Conservation (phyloP, 257 asterid genomes). For the Solanum appendiculatum region DNA sequence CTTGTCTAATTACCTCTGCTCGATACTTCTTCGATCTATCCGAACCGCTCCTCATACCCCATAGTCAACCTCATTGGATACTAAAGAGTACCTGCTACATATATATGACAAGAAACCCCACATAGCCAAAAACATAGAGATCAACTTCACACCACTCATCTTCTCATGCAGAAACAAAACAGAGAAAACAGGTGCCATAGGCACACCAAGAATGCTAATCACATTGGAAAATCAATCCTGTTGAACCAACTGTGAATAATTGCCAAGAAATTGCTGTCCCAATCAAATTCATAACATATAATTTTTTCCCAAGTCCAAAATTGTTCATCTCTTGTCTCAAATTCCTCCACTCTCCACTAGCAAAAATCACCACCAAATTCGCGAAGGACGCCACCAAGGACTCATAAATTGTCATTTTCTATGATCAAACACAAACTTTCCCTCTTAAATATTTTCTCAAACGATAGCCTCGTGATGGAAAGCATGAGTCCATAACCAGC, state of each 20-base stretch:
- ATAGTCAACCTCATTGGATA: not conserved
- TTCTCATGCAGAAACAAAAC: slow-evolving; percentile 41
- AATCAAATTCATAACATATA: slow-evolving; percentile 19
- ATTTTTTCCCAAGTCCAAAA: slow-evolving; percentile 15
- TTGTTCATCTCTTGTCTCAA: slow-evolving; percentile 24
- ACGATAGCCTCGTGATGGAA: slow-evolving; percentile 16
- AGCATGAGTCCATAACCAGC: slow-evolving; percentile 25
- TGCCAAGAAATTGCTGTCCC: slow-evolving; percentile 31
- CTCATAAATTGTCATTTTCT: slow-evolving; percentile 18
- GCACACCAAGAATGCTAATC: slow-evolving; percentile 46
- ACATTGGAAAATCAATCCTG: slow-evolving; percentile 25
- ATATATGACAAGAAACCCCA: slow-evolving; percentile 62
- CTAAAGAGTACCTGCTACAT: not conserved
- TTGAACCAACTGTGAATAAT: slow-evolving; percentile 21
- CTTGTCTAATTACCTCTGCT: not conserved
- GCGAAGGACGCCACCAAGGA: slow-evolving; percentile 18
- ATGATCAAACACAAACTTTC: slow-evolving; percentile 3
- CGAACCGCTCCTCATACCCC: not conserved
- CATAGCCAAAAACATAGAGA: slow-evolving; percentile 20
- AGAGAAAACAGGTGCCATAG: slow-evolving; percentile 51
- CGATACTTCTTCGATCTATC: not conserved
- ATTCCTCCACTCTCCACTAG: slow-evolving; percentile 35
- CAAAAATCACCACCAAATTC: slow-evolving; percentile 15
- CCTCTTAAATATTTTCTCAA: slow-evolving; percentile 14
- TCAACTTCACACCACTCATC: slow-evolving; percentile 39